phyloP scores from a whole-genome alignment of 2,329 filamentous ascomycete genomes.

The Penicillium palitans region DNA sequence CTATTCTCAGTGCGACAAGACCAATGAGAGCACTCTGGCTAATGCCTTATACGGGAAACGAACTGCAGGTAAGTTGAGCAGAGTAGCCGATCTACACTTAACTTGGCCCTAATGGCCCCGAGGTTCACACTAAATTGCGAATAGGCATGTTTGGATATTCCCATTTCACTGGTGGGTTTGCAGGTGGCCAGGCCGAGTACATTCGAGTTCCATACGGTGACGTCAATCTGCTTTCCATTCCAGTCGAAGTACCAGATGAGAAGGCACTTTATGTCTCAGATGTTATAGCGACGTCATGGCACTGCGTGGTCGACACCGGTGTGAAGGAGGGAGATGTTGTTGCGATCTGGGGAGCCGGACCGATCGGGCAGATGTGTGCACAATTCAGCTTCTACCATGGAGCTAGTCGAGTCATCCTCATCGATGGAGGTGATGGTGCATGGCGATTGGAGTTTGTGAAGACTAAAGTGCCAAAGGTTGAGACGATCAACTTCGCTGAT shows the following conservation, averaged over 20 bases:
- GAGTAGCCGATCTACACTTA: not conserved
- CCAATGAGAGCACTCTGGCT: constrained; percentile 69
- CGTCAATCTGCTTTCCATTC: constrained; percentile 77
- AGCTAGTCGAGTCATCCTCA: constrained; percentile 72
- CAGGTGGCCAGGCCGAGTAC: constrained; percentile 84
- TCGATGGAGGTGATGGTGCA: constrained; percentile 66
- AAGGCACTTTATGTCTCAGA: constrained; percentile 80
- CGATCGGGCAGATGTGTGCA: constrained; percentile 77
- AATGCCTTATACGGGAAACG: constrained; percentile 77
- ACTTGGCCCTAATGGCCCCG: too few relatives aligned
- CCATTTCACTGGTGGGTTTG: constrained; percentile 79
- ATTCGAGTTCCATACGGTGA: constrained; percentile 78
- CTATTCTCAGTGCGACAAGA: constrained; percentile 76
- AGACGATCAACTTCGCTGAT: constrained; percentile 68
- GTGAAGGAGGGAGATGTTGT: constrained; percentile 76
- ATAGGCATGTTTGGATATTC: constrained; percentile 67
- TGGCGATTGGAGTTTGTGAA: constrained; percentile 69
- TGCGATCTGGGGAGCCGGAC: constrained; percentile 83
- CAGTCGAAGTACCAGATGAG: constrained; percentile 78
- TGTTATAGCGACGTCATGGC: constrained; percentile 75
- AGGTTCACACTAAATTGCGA: not conserved
- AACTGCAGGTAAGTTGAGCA: constrained; percentile 60
- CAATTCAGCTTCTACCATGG: constrained; percentile 69
- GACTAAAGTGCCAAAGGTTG: constrained; percentile 63
- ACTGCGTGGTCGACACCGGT: constrained; percentile 78